These are phyloP conservation scores for Angomonas deanei DNA, from an alignment of 208 protist species.

Conservation along the genomic window DNA sequence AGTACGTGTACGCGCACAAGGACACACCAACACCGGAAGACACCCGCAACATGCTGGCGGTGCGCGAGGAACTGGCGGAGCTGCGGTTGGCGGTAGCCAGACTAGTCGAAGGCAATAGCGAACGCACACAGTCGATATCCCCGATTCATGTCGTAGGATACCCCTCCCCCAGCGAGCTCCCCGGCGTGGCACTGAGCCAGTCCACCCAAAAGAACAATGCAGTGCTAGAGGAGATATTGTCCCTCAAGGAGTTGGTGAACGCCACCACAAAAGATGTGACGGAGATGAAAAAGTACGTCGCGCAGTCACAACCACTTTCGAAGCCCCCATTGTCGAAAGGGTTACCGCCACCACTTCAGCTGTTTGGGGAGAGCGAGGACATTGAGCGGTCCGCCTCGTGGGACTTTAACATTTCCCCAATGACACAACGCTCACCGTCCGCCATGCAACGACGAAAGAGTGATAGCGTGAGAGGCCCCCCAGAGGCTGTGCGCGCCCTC, in stretches of 20 bases:
- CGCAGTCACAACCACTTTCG: too few relatives aligned
- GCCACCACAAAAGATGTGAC: neutral
- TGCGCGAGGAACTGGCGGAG: conserved; percentile 33
- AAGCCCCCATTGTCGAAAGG: too few relatives aligned
- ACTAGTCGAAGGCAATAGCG: conserved; percentile 20
- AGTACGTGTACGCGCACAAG: neutral
- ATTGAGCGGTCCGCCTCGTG: neutral
- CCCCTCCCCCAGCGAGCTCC: conserved; percentile 7
- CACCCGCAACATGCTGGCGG: neutral
- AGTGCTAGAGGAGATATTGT: neutral
- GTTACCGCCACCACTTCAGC: neutral
- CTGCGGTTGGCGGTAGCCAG: conserved; percentile 32
- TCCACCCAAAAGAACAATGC: neutral
- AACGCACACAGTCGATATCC: conserved; percentile 10
- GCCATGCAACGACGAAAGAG: neutral
- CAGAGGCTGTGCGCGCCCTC: neutral
- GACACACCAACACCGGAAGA: neutral
- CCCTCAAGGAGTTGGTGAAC: neutral
- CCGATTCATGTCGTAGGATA: conserved; percentile 12
- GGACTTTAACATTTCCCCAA: conserved; percentile 17
- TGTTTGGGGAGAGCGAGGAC: neutral
- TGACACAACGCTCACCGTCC: conserved; percentile 17
- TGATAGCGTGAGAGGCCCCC: neutral
- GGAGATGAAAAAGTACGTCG: neutral
- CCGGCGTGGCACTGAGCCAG: neutral